Conservation (phyloP, 2,329 filamentous ascomycete species). For the Colletotrichum cuscutae region DNA sequence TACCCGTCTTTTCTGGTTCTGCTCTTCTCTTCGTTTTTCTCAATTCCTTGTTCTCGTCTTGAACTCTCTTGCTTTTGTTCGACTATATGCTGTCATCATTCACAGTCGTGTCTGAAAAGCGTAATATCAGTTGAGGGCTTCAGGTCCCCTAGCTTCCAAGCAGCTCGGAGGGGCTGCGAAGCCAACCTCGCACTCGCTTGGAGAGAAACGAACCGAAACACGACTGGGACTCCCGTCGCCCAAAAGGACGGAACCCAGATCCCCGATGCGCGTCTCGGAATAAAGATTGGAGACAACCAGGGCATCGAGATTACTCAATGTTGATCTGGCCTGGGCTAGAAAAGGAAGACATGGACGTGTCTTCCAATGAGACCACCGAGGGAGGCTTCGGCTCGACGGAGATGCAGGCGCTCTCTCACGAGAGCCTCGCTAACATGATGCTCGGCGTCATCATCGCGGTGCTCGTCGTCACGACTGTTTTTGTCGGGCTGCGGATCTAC, state of each 20-base stretch:
- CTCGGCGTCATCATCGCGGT: background rate
- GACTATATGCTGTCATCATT: background rate
- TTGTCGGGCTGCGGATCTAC: constrained; percentile 33
- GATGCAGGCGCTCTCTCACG: background rate
- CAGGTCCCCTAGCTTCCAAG: background rate
- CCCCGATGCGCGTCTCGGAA: background rate
- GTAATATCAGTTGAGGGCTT: background rate
- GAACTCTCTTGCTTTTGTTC: background rate
- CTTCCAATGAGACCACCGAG: background rate
- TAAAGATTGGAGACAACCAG: background rate
- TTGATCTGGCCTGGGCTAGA: constrained; percentile 5
- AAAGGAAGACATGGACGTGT: constrained; percentile 2
- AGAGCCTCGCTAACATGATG: background rate
- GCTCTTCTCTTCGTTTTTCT: background rate
- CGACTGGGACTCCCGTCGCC: background rate
- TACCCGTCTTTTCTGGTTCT: background rate
- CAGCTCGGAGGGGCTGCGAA: background rate
- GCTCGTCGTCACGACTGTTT: background rate
- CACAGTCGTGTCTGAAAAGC: background rate
- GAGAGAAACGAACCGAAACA: background rate
- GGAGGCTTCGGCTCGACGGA: background rate
- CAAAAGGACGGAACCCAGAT: background rate
- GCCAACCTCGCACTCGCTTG: no score
- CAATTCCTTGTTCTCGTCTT: background rate
- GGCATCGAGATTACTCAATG: background rate